Percentiles rank a stretch among this genome's conserved stretches.
phyloP scores from a whole-genome alignment of 805 yeast genomes.

The Citeromyces matritensis region DNA sequence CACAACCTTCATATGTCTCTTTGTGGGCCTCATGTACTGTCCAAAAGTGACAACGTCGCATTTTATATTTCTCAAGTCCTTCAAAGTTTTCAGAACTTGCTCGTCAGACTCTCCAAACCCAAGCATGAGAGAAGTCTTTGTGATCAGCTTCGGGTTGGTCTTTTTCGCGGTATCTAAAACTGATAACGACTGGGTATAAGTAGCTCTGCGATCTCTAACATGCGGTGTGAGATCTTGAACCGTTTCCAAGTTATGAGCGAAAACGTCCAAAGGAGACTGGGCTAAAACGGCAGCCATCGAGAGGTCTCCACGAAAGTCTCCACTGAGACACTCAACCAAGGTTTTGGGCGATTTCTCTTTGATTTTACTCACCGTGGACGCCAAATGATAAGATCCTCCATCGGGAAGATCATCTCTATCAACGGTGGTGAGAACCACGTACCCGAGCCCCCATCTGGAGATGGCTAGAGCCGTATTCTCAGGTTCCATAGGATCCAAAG shows the following conservation, averaged over 20 bases:
- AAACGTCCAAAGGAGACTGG: slow-evolving; percentile 79
- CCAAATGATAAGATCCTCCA: slow-evolving; percentile 87
- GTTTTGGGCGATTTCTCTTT: slow-evolving; percentile 83
- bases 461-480: slow-evolving; percentile 97
- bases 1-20: slow-evolving; percentile 95
- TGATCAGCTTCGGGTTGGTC: slow-evolving; percentile 57
- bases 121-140: slow-evolving; percentile 91
- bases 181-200: slow-evolving; percentile 73
- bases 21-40: slow-evolving; percentile 98
- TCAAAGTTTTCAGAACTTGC: slow-evolving; percentile 62
- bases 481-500: slow-evolving; percentile 93
- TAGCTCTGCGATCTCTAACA: slow-evolving; percentile 93
- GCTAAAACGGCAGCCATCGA: slow-evolving; percentile 73
- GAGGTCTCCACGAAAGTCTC: slow-evolving; percentile 90
- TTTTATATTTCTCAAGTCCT: slow-evolving; percentile 54
- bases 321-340: slow-evolving; percentile 84
- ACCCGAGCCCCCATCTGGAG: slow-evolving; percentile 95
- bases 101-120: slow-evolving; percentile 96
- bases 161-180: slow-evolving; percentile 75
- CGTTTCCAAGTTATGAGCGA: slow-evolving; percentile 94
- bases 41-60: slow-evolving; percentile 98
- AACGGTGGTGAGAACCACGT: slow-evolving; percentile 92
- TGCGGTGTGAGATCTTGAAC: slow-evolving; percentile 91
- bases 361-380: slow-evolving; percentile 73
- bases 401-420: slow-evolving; percentile 91